Base-by-base conservation (phyloP, 1,284 basidiomycete genomes). In the Bothia castanella region DNA sequence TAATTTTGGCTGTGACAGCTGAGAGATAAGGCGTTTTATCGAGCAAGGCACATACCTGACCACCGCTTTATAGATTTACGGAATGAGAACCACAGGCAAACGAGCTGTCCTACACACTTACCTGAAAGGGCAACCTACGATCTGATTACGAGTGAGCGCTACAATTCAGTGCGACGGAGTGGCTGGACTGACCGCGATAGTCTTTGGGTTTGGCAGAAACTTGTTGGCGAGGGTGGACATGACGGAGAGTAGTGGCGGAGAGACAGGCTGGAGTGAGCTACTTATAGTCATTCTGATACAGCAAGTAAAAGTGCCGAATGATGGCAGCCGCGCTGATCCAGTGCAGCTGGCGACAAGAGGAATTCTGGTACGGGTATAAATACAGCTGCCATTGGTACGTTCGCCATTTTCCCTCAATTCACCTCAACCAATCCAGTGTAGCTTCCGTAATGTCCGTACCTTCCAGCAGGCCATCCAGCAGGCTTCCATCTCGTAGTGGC, bases 51-150 rank as follows among this genome's bases (percentile, higher is more conserved):
- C 73, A 49, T 47, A 78, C 80, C 72, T 82, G 80, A 38, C 80
- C 80, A 54, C 80, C 81, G 45, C 80, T 83, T 55, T 31, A 47
- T 2, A 48, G 37, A 32, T 39, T 61, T 61, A 65, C 62, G 62
- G 42, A 47, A 62, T 54, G 12, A 60, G 47, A 30, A 41, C 6
- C 13, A 21, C 23, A 44, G 2, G 19, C 8, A 8, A 20, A 23
- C n/a, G n/a, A 5, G 23, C 4, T 16, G 35, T 27, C 14, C 19
- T 20, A 23, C 7, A 29, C 36, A 51, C 72, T 62, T 59, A 85
- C 83, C 83, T 85, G 74, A 88, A 88, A 5, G 85, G 85, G 63
- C 85, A 87, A 35, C 84, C 85, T 14, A 88, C 79, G 53, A 87
- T 80, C 85, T 87, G 16, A 39, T 27, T 2, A 11, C 19, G 43